These are phyloP conservation scores for Hymenotorrendiella dingleyae DNA, from an alignment of 2,329 filamentous ascomycete genomes.

Conservation along the genomic window DNA sequence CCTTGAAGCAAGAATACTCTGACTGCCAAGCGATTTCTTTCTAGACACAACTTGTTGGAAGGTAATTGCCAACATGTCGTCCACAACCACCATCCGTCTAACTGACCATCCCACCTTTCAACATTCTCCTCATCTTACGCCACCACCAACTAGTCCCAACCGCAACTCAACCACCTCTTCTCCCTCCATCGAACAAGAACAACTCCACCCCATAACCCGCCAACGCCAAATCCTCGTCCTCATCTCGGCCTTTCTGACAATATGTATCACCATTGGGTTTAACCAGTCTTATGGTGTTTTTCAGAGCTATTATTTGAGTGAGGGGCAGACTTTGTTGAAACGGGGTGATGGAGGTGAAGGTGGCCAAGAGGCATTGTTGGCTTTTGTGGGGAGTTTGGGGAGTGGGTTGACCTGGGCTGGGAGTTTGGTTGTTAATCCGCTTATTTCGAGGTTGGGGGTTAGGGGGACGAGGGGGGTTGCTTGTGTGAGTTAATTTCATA, in stretches of 20 bases:
- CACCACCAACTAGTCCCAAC: no score
- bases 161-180: no score
- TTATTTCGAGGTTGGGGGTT: slow-evolving; percentile 36
- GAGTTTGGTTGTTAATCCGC: slow-evolving; percentile 44
- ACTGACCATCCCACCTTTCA: no score
- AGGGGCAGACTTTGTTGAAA: slow-evolving; percentile 33
- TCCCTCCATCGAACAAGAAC: no score
- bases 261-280: slow-evolving; percentile 42
- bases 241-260: slow-evolving; percentile 38
- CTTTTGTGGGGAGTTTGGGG: slow-evolving; percentile 44
- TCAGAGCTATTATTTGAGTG: slow-evolving; percentile 42
- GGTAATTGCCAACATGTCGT: no score
- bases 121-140: no score
- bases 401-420: slow-evolving; percentile 44
- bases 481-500: no score
- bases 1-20: no score
- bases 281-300: slow-evolving; percentile 46
- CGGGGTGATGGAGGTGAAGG: no score
- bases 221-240: slow-evolving; percentile 39
- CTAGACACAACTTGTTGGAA: no score
- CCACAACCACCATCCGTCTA: no score
- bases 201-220: slow-evolving; percentile 21
- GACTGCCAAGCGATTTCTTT: no score
- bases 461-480: slow-evolving; percentile 33
- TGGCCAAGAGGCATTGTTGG: slow-evolving; percentile 37